Percentiles rank a stretch among this genome's conserved stretches.
phyloP scores from a whole-genome alignment of 345 rosid genomes.

The Populus pruinosa region DNA sequence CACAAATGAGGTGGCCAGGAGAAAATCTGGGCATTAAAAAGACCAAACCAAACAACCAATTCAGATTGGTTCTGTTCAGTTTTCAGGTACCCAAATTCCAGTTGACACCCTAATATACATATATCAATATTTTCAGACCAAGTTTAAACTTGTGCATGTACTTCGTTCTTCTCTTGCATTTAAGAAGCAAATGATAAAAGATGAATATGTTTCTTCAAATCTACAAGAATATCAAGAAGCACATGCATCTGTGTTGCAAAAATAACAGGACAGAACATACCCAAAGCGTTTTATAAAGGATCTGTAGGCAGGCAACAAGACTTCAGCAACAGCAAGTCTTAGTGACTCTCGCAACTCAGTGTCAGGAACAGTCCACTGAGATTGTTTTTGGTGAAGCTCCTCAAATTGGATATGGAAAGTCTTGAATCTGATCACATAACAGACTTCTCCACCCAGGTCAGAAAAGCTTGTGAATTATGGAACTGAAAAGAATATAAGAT shows the following conservation, averaged over 20 bases:
- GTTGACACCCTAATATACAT: neutral
- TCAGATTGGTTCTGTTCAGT: neutral
- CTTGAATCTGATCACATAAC: slow-evolving; percentile 63
- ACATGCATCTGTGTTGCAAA: neutral
- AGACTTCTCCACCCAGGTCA: slow-evolving; percentile 19
- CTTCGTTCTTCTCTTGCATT: neutral
- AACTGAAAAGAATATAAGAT: neutral
- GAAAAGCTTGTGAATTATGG: neutral
- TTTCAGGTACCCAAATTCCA: neutral
- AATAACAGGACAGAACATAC: slow-evolving; percentile 32
- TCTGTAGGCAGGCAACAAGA: slow-evolving; percentile 92
- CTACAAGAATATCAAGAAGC: neutral
- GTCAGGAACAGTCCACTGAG: slow-evolving; percentile 98
- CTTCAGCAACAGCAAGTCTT: slow-evolving; percentile 98
- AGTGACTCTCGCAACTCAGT: slow-evolving; percentile 90
- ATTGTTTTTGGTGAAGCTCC: slow-evolving; percentile 95
- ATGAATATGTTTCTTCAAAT: neutral
- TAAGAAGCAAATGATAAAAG: neutral
- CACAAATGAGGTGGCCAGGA: neutral
- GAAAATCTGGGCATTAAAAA: neutral
- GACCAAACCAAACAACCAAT: too few species aligned
- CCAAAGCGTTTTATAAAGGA: slow-evolving; percentile 85
- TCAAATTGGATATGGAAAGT: slow-evolving; percentile 84
- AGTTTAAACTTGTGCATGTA: neutral
- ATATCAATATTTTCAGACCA: neutral